phyloP scores from a whole-genome alignment of 1,139 yeast genomes.

The Candida gigantensis region DNA sequence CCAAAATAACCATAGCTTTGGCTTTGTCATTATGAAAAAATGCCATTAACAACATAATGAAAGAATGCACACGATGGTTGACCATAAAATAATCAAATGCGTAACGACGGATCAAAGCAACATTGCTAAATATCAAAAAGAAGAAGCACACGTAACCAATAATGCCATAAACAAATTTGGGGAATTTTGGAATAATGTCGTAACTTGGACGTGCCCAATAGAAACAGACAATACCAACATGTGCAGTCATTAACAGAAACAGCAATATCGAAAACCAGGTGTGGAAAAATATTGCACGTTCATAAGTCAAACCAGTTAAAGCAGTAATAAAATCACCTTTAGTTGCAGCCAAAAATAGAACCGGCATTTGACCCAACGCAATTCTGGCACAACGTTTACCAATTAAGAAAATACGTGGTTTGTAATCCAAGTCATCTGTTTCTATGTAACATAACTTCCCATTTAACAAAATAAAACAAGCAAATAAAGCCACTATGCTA shows the following conservation, averaged over 20 bases:
- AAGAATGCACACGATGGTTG: constrained; percentile 44
- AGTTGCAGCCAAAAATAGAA: constrained; percentile 35
- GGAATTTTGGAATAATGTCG: constrained; percentile 31
- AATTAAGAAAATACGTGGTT: constrained; percentile 38
- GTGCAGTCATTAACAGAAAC: constrained; percentile 41
- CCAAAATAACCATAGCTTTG: constrained; percentile 37
- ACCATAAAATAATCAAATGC: constrained; percentile 48
- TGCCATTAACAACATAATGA: constrained; percentile 45
- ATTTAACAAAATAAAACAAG: constrained; percentile 30
- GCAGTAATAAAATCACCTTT: constrained; percentile 44
- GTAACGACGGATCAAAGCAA: constrained; percentile 37
- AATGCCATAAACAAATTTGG: constrained; percentile 54
- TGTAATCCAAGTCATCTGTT: constrained; percentile 42
- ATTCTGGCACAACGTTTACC: constrained; percentile 47
- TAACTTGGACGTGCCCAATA: constrained; percentile 45
- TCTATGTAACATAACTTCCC: constrained; percentile 27
- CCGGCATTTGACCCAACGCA: constrained; percentile 45
- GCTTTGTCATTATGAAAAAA: constrained; percentile 44
- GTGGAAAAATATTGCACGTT: constrained; percentile 40
- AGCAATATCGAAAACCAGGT: constrained; percentile 46
- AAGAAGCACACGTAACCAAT: constrained; percentile 43
- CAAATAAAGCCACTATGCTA: constrained; percentile 31
- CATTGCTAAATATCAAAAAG: constrained; percentile 38
- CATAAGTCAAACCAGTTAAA: constrained; percentile 45
- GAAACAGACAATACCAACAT: constrained; percentile 25